These are phyloP conservation scores for Brassica nigra DNA, from an alignment of 345 rosid species.

Conservation along the genomic window DNA sequence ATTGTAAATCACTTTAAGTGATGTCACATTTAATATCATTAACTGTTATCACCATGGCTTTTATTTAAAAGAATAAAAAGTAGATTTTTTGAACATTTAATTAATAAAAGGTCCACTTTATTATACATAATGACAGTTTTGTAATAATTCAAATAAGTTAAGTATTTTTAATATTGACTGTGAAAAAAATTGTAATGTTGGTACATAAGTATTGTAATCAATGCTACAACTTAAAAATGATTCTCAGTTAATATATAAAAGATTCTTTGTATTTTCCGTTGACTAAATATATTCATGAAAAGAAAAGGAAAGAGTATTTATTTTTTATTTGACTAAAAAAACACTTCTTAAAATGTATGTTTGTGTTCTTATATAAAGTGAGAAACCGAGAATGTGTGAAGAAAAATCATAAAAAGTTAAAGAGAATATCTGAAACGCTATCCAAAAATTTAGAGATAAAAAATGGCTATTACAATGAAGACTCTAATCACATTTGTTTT, in stretches of 20 bases:
- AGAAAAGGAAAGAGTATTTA: not conserved
- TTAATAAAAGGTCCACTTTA: not conserved
- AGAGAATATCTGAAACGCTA: not conserved
- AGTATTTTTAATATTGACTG: too few species aligned
- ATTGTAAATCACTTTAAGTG: too few species aligned
- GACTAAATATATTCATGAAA: not conserved
- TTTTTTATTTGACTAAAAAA: not conserved
- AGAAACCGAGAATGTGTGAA: not conserved
- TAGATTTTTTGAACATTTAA: too few species aligned
- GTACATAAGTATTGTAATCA: too few species aligned
- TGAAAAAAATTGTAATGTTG: too few species aligned
- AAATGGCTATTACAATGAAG: not conserved
- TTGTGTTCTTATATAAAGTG: not conserved
- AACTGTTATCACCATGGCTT: not conserved
- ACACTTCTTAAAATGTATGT: not conserved
- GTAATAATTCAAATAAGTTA: too few species aligned
- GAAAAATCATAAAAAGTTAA: not conserved
- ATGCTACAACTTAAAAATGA: too few species aligned
- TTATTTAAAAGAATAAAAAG: too few species aligned
- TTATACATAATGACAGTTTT: too few species aligned
- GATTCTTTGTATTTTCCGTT: not conserved
- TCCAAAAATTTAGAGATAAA: not conserved
- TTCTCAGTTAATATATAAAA: too few species aligned
- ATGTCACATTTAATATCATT: too few species aligned
- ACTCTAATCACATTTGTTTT: not conserved